Percentiles rank a stretch among this genome's conserved stretches.
Evolutionary conservation across 495 filamentous ascomycete species (phyloP).

Genomic region (Podospora pseudoanserina): DNA sequence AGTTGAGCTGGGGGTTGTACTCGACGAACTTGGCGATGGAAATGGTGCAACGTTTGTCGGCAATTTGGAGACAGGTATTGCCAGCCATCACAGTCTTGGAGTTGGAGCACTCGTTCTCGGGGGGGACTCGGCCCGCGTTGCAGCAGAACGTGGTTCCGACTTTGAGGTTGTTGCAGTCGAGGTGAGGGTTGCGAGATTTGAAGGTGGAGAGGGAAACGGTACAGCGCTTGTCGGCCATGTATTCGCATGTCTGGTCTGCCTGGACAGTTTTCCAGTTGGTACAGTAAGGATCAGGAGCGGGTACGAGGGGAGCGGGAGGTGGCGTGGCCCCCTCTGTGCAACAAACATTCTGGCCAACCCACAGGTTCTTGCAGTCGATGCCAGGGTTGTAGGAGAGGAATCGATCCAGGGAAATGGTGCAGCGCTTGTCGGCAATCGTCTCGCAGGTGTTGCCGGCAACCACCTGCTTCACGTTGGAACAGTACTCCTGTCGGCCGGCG

Average conservation of each 20-base stretch:
- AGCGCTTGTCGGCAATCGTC: neutral
- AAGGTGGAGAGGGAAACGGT: neutral
- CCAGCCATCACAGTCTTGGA: neutral
- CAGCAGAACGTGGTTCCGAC: neutral
- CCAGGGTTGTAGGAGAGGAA: neutral
- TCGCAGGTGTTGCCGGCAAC: neutral
- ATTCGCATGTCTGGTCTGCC: neutral
- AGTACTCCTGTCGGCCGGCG: neutral
- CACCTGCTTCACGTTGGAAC: neutral
- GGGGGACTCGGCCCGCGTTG: neutral
- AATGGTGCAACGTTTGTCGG: constrained; percentile 17
- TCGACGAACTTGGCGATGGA: constrained; percentile 7
- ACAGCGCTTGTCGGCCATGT: neutral
- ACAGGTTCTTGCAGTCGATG: neutral
- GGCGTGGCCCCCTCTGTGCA: neutral
- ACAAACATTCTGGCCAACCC: neutral
- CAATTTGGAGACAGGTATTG: neutral
- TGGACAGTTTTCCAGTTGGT: neutral
- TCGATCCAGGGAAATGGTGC: neutral
- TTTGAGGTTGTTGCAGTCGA: neutral
- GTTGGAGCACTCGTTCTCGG: neutral
- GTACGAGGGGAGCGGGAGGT: neutral
- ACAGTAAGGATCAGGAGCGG: neutral
- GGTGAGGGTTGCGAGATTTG: neutral
- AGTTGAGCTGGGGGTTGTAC: constrained; percentile 24